Evolutionary conservation across 1,284 basidiomycete species (phyloP).

Genomic region (Boletellus deceptivus): DNA sequence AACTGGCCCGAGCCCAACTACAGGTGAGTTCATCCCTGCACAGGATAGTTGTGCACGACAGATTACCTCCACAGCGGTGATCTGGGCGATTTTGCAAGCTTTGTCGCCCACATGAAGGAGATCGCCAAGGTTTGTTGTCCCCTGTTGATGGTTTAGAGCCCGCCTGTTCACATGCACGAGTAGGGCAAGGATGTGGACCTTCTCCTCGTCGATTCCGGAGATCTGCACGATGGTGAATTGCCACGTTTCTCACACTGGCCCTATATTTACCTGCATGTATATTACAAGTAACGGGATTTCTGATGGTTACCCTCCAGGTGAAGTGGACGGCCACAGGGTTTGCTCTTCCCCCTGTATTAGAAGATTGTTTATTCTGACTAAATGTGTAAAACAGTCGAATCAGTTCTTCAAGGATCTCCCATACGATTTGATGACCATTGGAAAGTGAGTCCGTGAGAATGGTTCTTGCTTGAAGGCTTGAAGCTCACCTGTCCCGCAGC

Average conservation of each 20-base stretch:
- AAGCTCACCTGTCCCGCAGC: constrained; percentile 35
- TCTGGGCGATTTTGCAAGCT: constrained; percentile 79
- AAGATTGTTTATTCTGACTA: background rate
- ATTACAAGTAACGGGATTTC: constrained; percentile 61
- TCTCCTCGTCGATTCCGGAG: constrained; percentile 72
- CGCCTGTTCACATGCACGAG: constrained; percentile 1
- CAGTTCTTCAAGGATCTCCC: constrained; percentile 72
- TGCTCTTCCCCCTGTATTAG: background rate
- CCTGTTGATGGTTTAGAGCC: background rate
- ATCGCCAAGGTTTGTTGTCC: constrained; percentile 50
- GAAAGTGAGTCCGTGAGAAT: constrained; percentile 52
- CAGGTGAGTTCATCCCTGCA: constrained; percentile 39
- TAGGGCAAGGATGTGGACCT: constrained; percentile 69
- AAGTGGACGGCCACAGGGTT: constrained; percentile 71
- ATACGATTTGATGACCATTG: constrained; percentile 83
- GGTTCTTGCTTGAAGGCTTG: background rate
- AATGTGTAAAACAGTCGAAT: constrained; percentile 46
- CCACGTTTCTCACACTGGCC: background rate
- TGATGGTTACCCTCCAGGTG: constrained; percentile 68
- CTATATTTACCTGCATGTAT: background rate
- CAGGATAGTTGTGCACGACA: background rate
- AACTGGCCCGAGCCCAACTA: constrained; percentile 75
- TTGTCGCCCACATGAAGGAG: constrained; percentile 78
- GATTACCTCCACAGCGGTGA: constrained; percentile 51
- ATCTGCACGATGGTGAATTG: constrained; percentile 71